Conservation (phyloP, 306 rosid genomes). For the Rosa lucieae region DNA sequence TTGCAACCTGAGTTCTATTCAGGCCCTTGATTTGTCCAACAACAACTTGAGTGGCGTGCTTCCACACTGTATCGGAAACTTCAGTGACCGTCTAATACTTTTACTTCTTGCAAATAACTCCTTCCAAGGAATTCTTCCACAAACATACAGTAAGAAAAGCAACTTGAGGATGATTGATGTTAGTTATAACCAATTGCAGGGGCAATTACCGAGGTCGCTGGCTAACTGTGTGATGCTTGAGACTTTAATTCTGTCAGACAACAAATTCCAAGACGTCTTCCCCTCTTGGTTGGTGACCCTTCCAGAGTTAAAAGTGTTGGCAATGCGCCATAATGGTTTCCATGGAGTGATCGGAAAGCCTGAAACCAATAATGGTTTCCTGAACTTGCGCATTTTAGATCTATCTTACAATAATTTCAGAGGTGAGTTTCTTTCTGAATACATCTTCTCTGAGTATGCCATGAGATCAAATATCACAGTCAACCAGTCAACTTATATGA, state of each 20-base stretch:
- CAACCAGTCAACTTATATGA: not conserved
- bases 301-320: not conserved
- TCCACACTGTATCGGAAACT: conserved; percentile 14
- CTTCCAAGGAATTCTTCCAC: not conserved
- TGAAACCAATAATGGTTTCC: not conserved
- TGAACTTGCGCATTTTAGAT: not conserved
- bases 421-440: not conserved
- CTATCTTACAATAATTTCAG: too few relatives aligned
- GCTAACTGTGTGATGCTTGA: not conserved
- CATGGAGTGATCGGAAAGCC: not conserved
- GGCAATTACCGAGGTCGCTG: not conserved
- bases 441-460: not conserved
- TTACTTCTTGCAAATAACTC: not conserved
- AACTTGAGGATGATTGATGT: conserved; percentile 3
- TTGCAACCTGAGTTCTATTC: too few relatives aligned
- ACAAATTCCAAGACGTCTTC: not conserved
- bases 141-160: not conserved
- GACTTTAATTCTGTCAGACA: not conserved
- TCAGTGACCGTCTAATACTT: not conserved
- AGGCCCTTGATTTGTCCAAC: too few relatives aligned
- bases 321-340: not conserved
- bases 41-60: not conserved
- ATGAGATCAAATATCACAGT: not conserved
- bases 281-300: not conserved
- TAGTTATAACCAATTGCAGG: conserved; percentile 8